phyloP scores from a whole-genome alignment of 78 protist genomes.

The Chrysochromulina parva region DNA sequence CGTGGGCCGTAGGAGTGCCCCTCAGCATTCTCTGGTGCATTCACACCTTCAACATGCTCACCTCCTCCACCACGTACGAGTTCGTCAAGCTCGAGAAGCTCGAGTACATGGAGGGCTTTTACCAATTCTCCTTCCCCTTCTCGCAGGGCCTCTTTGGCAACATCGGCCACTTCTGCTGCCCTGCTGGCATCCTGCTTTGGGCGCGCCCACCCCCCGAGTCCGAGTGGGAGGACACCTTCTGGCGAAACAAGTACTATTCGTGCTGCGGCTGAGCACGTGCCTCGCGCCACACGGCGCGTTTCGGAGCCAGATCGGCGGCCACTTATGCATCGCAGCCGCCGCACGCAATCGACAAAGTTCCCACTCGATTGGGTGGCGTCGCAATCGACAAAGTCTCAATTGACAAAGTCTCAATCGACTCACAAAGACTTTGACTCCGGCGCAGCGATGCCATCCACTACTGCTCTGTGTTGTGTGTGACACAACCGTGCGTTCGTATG shows the following conservation, averaged over 20 bases:
- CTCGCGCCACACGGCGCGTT: too few species aligned
- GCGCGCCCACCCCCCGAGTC: not conserved
- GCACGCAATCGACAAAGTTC: too few species aligned
- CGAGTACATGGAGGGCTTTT: not conserved
- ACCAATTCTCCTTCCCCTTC: not conserved
- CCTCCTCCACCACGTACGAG: conserved; percentile 16
- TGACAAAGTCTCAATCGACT: too few species aligned
- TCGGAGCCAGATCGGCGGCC: too few species aligned
- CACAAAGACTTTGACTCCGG: too few species aligned
- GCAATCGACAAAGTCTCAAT: too few species aligned
- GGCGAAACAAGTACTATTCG: not conserved
- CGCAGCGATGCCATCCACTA: too few species aligned
- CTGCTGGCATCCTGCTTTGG: not conserved
- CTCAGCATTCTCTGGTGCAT: not conserved
- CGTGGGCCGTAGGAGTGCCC: not conserved
- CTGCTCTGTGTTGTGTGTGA: too few species aligned
- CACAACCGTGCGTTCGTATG: too few species aligned
- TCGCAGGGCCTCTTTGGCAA: not conserved
- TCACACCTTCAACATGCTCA: not conserved
- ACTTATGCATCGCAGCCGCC: too few species aligned
- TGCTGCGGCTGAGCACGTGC: not conserved
- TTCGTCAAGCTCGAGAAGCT: not conserved
- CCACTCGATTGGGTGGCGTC: too few species aligned
- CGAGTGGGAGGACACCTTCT: not conserved
- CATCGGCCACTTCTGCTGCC: not conserved